Conservation (phyloP, 495 filamentous ascomycete species). For the Aspergillus hancockii region DNA sequence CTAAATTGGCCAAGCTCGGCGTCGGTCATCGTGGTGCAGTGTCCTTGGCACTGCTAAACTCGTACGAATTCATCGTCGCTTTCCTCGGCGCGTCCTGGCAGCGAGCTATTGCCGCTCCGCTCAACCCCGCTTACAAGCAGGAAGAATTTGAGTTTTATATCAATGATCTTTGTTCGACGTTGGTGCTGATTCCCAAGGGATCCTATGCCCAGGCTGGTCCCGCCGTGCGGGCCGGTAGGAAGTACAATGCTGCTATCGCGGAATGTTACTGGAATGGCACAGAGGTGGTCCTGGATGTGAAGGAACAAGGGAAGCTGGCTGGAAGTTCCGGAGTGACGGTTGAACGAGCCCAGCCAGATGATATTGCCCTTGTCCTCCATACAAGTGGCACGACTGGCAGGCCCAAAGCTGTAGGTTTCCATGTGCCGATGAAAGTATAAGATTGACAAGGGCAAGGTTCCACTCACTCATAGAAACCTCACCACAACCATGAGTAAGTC, state of each 20-base stretch:
- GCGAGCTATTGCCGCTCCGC: slow-evolving; percentile 74
- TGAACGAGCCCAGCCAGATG: slow-evolving; percentile 59
- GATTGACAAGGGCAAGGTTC: slow-evolving; percentile 46
- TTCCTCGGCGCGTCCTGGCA: slow-evolving; percentile 79
- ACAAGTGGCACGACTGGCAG: slow-evolving; percentile 79
- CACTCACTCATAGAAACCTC: slow-evolving; percentile 77
- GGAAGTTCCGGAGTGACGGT: slow-evolving; percentile 50
- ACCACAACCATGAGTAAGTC: slow-evolving; percentile 70
- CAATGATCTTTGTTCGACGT: slow-evolving; percentile 73
- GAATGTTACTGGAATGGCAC: slow-evolving; percentile 74
- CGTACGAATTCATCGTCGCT: slow-evolving; percentile 78
- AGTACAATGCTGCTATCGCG: slow-evolving; percentile 75
- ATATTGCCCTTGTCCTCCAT: slow-evolving; percentile 72
- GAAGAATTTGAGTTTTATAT: slow-evolving; percentile 90
- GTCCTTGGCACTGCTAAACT: slow-evolving; percentile 75
- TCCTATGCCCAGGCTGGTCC: slow-evolving; percentile 61
- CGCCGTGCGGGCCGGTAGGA: slow-evolving; percentile 71
- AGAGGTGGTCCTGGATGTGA: slow-evolving; percentile 73
- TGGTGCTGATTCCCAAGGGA: slow-evolving; percentile 71
- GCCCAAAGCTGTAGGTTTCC: slow-evolving; percentile 66
- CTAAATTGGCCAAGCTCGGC: slow-evolving; percentile 69
- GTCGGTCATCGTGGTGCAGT: slow-evolving; percentile 64
- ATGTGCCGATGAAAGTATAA: not conserved
- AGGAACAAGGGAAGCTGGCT: slow-evolving; percentile 66
- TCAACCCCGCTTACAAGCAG: slow-evolving; percentile 84